Conservation (phyloP, 208 protist genomes). For the Novymonas esmeraldas region DNA sequence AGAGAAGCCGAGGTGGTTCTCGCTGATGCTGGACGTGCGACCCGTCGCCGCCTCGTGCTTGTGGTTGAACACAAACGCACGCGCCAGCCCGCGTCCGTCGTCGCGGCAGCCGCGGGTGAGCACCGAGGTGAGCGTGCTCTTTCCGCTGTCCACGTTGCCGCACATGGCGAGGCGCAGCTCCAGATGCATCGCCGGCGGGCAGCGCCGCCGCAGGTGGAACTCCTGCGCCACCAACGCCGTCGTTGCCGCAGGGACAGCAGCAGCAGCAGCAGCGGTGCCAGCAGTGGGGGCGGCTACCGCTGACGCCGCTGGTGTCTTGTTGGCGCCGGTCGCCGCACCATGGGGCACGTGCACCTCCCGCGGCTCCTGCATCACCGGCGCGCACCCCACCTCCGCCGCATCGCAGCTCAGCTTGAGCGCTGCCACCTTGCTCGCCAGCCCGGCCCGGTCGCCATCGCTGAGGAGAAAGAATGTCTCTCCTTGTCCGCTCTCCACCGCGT, state of each 20-base stretch:
- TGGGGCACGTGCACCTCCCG: constrained; percentile 42
- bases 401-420: constrained; percentile 38
- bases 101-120: constrained; percentile 90
- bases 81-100: constrained; percentile 85
- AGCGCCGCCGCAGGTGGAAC: constrained; percentile 69
- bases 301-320: background rate
- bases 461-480: constrained; percentile 77
- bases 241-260: constrained; percentile 6
- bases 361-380: constrained; percentile 50
- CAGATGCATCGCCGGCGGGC: constrained; percentile 51
- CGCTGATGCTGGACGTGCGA: constrained; percentile 94
- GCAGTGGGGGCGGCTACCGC: no score
- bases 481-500: constrained; percentile 52
- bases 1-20: constrained; percentile 97
- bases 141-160: constrained; percentile 94
- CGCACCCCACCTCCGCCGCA: constrained; percentile 33
- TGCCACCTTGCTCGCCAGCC: constrained; percentile 36
- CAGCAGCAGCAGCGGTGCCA: background rate
- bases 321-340: background rate
- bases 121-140: constrained; percentile 92
- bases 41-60: constrained; percentile 96
- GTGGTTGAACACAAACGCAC: constrained; percentile 94
- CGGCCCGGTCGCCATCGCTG: constrained; percentile 22
- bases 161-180: constrained; percentile 92
- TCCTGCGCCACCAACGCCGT: constrained; percentile 59